Conservation (phyloP, 1,284 basidiomycete genomes). For the Ceratobasidium sp. region DNA sequence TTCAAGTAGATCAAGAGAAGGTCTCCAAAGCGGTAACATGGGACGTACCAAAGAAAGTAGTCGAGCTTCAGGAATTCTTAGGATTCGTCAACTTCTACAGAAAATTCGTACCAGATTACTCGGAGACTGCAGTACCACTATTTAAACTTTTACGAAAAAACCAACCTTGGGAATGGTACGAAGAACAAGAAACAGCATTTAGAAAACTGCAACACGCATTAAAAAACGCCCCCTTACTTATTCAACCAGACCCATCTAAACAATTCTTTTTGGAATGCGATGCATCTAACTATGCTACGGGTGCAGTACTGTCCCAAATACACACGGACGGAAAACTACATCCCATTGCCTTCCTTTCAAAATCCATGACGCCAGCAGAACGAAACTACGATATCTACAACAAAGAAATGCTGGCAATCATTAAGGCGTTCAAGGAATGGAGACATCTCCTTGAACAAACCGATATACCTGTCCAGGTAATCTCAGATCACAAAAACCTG, state of each 20-base stretch:
- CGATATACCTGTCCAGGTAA: too few species aligned
- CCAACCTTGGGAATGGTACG: constrained; percentile 44
- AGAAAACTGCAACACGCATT: constrained; percentile 47
- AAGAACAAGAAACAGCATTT: constrained; percentile 48
- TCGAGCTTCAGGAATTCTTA: constrained; percentile 53
- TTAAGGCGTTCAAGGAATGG: constrained; percentile 32
- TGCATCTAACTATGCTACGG: constrained; percentile 26
- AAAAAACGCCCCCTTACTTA: constrained; percentile 1
- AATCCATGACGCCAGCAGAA: too few species aligned
- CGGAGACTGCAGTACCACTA: constrained; percentile 49
- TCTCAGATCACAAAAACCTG: constrained; percentile 18
- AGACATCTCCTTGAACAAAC: constrained; percentile 33
- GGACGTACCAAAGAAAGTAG: constrained; percentile 53
- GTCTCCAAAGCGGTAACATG: constrained; percentile 55
- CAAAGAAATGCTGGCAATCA: constrained; percentile 37
- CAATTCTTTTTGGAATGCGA: constrained; percentile 37
- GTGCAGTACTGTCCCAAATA: constrained; percentile 45
- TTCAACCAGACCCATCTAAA: constrained; percentile 11
- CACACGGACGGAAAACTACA: too few species aligned
- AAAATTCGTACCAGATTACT: constrained; percentile 51
- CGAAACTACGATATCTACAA: constrained; percentile 37
- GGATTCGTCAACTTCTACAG: constrained; percentile 54
- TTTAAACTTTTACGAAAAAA: constrained; percentile 47
- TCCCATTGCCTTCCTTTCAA: too few species aligned
- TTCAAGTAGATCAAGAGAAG: constrained; percentile 59